phyloP scores from a whole-genome alignment of 345 rosid species.

The Clarkia xantiana region DNA sequence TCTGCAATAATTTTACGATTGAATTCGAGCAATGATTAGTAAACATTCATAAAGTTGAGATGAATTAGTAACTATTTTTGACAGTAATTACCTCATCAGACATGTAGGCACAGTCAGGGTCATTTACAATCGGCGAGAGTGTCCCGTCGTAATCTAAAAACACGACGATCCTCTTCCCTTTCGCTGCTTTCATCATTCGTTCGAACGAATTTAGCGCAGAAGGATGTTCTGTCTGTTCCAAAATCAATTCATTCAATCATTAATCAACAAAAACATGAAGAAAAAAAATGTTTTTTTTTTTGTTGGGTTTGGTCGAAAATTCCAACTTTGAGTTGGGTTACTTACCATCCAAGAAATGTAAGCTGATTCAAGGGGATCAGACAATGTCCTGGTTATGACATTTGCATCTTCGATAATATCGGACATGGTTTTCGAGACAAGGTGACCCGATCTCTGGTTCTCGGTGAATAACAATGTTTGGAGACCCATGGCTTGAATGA shows the following conservation, averaged over 20 bases:
- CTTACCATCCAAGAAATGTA: slow-evolving; percentile 4
- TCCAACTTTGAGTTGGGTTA: neutral
- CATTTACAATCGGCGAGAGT: slow-evolving; percentile 33
- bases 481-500: neutral
- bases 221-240: slow-evolving; percentile 23
- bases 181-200: slow-evolving; percentile 11
- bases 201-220: slow-evolving; percentile 26
- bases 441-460: neutral
- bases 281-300: neutral
- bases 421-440: neutral
- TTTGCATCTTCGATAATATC: neutral
- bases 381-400: neutral
- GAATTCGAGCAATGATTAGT: too few relatives aligned
- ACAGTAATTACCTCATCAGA: slow-evolving; percentile 11
- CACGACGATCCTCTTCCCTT: slow-evolving; percentile 28
- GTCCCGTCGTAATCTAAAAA: slow-evolving; percentile 50
- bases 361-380: slow-evolving; percentile 2
- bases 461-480: neutral
- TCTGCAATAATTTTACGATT: slow-evolving; percentile 13
- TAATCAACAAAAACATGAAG: neutral
- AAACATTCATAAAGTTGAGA: too few relatives aligned
- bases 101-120: slow-evolving; percentile 33
- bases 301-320: neutral
- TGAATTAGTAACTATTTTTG: too few relatives aligned
- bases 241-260: neutral